Evolutionary conservation across 352 stramenopile genomes (phyloP), one percentile per base, ranked within the genome.

Genomic region (Phytophthora sansomeana): DNA sequence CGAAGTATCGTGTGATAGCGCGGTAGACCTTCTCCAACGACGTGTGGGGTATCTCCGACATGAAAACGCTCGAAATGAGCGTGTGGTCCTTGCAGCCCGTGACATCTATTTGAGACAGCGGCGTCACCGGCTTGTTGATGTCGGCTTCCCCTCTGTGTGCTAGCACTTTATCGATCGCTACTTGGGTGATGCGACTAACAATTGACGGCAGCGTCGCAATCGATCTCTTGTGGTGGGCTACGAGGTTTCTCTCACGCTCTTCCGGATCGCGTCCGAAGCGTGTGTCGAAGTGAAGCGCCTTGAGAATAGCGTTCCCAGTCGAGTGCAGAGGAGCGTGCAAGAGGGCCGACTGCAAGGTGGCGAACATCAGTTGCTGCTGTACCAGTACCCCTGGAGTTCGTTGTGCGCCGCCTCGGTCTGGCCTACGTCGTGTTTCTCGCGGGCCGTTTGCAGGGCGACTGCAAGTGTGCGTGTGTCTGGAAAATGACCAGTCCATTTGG

Each of bases 281-380:
- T 10, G 69, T 77, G 33, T 72, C 33, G 11, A 75, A 75, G 51
- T 80, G 72, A 6, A 80, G 51, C 16, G 59, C 30, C 35, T 67
- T 64, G 11, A 59, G 56, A 5, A 77, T 56, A 14, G 63, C 64
- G 17, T 55, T 52, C 0, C 68, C 68, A 33, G 11, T 62, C 0
- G 72, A 77, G 19, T 70, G 52, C 58, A 81, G 52, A 24, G 73
- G 69, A 28, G 69, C 66, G 36, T 28, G 48, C 6, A 66, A 59
- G 11, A 81, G 53, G 0, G 62, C 64, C 3, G 62, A 51, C 56
- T 81, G 73, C 14, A 81, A 53, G 1, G 69, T 68, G 14, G 73
- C 73, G 39, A 77, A 78, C 42, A 68, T 56, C 6, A 78, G 38
- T 42, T 81, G 73, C 48, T 81, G 69, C 52, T 78, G 65, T 6